Evolutionary conservation across 257 asterid genomes (phyloP).

Genomic region (Jaltomata sinuosa): DNA sequence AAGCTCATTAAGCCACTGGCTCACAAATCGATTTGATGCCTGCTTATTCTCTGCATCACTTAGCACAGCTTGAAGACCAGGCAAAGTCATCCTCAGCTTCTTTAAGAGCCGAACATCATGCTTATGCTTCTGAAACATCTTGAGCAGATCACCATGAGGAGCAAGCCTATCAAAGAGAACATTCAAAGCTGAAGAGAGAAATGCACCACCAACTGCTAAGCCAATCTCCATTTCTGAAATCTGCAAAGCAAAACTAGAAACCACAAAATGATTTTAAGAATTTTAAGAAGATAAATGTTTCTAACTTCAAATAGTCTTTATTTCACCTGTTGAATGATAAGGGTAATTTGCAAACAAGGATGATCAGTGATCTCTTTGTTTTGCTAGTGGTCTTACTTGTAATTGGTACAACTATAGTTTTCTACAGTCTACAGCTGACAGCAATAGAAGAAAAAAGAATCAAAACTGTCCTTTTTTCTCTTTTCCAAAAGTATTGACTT

Average conservation of each 20-base stretch:
- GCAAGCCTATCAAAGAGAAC: constrained; percentile 3
- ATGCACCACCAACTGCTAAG: background rate
- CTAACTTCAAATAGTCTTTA: background rate
- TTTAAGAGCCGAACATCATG: background rate
- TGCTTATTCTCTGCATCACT: constrained; percentile 15
- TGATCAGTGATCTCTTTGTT: background rate
- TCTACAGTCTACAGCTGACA: background rate
- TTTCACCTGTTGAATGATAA: background rate
- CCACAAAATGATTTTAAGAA: background rate
- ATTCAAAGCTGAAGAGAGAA: background rate
- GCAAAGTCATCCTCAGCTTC: background rate
- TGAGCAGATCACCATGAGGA: background rate
- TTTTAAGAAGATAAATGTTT: background rate
- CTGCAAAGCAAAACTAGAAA: background rate
- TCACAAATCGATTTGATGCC: background rate
- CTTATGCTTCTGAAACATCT: background rate
- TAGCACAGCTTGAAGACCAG: constrained; percentile 2
- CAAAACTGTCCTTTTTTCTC: background rate
- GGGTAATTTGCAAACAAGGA: background rate
- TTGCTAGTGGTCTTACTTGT: background rate
- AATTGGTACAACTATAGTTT: background rate
- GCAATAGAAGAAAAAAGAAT: too few relatives aligned
- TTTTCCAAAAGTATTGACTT: background rate
- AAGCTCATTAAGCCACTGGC: constrained; percentile 5
- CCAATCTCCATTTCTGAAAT: background rate